Base-by-base conservation (phyloP, 495 filamentous ascomycete species). In the Neurospora discreta region DNA sequence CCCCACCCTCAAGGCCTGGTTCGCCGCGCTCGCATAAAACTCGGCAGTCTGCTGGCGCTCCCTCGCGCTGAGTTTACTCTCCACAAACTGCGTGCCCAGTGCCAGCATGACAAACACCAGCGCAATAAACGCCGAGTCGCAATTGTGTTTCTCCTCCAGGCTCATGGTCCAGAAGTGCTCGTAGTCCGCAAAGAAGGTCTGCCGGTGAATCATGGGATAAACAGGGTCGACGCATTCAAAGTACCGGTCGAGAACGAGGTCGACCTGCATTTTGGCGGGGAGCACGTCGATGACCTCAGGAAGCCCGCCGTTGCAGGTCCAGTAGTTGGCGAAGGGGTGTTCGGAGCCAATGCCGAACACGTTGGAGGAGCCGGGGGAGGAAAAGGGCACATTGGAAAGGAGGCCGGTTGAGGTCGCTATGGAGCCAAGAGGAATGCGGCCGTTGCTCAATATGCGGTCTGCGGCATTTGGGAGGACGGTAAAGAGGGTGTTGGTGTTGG, bases 201-300 rank as follows among this genome's bases (percentile, higher is more conserved):
- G 85, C 10, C 86, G 83, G 73, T 92, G 86, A 5, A 93, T 83
- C 83, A 92, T 90, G 20, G 90, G 90, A 77, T 92, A 93, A 9
- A 92, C 86, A 4, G 90, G 89, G 76, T 93, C 90, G 39, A 93
- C 90, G 72, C 85, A 87, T 74, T 92, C 90, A 73, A 91, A 93
- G 79, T 91, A 93, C 68, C 89, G 87, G 42, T 80, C 82, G 36
- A 91, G 81, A 7, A 93, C 82, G 46, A 91, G 89, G 75, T 93
- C 90, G 41, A 90, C 88, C 78, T 93, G 90, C 8, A 89, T 76
- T 78, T 91, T 92, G 68, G 87, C 87, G 0, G 90, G 90, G 16
- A 93, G 81, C 11, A 92, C 89, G 8, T 84, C 86, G 52, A 92
- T 86, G 5, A 92, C 90, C 77, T 93, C 90, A 11, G 89, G 83